A percentile compares a stretch with the other conserved stretches of the same genome.
These are phyloP conservation scores for Heterococcus sp. DNA, from an alignment of 108 stramenopile species.

Conservation along the genomic window DNA sequence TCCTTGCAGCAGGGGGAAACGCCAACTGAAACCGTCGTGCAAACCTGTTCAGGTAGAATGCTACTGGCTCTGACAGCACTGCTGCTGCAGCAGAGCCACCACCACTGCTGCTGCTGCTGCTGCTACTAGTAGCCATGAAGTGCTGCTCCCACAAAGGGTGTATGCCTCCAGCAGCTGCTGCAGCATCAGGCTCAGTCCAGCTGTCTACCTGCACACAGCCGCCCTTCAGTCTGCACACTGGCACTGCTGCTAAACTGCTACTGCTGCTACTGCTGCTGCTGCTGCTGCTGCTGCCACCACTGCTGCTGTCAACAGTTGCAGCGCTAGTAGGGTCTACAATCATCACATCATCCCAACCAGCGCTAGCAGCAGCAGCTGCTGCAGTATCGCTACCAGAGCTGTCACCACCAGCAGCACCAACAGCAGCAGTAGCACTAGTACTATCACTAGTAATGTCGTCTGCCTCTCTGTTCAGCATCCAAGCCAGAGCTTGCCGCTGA, in stretches of 20 bases:
- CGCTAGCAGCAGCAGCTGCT: neutral
- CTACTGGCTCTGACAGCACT: slow-evolving; percentile 11
- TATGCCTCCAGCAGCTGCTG: slow-evolving; percentile 1
- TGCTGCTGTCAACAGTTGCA: neutral
- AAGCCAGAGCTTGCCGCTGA: slow-evolving; percentile 48
- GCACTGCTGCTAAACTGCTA: neutral
- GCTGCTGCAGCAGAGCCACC: neutral
- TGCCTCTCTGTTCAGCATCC: slow-evolving; percentile 47
- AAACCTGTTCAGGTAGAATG: slow-evolving; percentile 35
- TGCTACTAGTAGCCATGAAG: slow-evolving; percentile 2
- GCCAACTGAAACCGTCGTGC: slow-evolving; percentile 26
- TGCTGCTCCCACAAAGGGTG: slow-evolving; percentile 43
- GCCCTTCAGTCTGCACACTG: neutral
- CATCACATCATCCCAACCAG: too few species aligned
- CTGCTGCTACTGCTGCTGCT: neutral
- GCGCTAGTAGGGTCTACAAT: too few species aligned
- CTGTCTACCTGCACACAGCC: neutral
- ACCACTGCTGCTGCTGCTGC: too few species aligned
- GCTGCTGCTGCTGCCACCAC: neutral
- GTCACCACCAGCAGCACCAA: neutral
- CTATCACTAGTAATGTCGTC: neutral
- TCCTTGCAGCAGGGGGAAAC: slow-evolving; percentile 24
- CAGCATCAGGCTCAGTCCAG: neutral
- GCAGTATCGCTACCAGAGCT: neutral
- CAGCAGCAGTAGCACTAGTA: neutral